Conservation (phyloP, 371 early-diverging fungal species). For the Mortierella polycephala region DNA sequence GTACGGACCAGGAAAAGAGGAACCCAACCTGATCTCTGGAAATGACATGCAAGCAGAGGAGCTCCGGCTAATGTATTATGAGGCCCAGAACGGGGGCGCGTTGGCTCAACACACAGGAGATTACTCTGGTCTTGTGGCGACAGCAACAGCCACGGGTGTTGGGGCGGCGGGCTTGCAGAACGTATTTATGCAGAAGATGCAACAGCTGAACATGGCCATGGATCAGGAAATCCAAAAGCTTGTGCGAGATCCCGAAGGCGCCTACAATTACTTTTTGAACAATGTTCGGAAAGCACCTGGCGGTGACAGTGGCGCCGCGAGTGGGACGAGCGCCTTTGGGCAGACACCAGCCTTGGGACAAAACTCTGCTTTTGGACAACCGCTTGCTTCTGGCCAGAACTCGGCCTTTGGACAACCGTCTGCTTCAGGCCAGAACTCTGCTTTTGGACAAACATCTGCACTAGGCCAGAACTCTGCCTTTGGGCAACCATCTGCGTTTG, state of each 20-base stretch:
- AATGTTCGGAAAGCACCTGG: conserved; percentile 13
- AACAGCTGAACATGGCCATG: conserved; percentile 35
- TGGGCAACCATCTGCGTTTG: conserved; percentile 14
- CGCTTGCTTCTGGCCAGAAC: conserved; percentile 3
- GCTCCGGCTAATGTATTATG: conserved; percentile 64
- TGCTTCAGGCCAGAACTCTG: conserved; percentile 14
- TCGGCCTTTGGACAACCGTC: conserved; percentile 14
- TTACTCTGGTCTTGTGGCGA: conserved; percentile 30
- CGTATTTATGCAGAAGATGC: conserved; percentile 36
- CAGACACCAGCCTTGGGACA: conserved; percentile 14
- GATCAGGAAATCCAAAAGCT: conserved; percentile 33
- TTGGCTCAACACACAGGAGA: conserved; percentile 32
- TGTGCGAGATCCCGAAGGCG: conserved; percentile 21
- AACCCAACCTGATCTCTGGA: conserved; percentile 70
- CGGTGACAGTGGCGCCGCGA: conserved; percentile 8
- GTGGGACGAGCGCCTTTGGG: conserved; percentile 12
- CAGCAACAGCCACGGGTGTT: conserved; percentile 24
- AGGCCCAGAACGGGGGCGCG: conserved; percentile 23
- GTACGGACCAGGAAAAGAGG: conserved; percentile 73
- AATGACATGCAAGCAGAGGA: conserved; percentile 69
- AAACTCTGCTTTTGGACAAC: conserved; percentile 25
- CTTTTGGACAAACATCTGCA: conserved; percentile 14
- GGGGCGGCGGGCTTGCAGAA: conserved; percentile 36
- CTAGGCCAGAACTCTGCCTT: background rate
- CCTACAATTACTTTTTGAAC: conserved; percentile 40